Base-by-base conservation (phyloP, 2,329 filamentous ascomycete species). In the Zasmidium cellare region DNA sequence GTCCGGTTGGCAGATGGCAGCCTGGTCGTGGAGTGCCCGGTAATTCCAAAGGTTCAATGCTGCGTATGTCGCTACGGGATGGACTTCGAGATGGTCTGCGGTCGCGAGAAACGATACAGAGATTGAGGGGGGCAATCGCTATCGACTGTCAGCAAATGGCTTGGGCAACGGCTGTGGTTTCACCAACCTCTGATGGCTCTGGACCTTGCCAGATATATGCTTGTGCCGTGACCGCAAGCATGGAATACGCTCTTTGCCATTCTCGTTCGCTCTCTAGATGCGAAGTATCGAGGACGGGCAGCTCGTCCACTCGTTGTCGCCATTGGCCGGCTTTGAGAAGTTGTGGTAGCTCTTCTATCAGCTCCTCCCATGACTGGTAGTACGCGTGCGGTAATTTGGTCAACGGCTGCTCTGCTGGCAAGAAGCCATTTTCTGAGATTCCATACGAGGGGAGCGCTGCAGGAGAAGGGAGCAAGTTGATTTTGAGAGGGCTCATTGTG, bases 1-100 rank as follows among this genome's bases (percentile, higher is more conserved):
- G 69, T 96, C 88, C 23, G 85, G 84, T 72, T 96, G 91, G 69
- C 93, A 90, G 56, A 94, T 54, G 28, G 68, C 85, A 44, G 84
- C 82, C 72, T 96, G 90, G 56, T 86, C 77, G 70, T 96, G 94
- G 54, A 97, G 82, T 0, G 91, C 89, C 73, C 91, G 92, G 80
- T 91, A 97, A 76, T 99, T 99, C 94, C 94, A 99, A 28, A 99
- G 81, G 66, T 91, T 93, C 3, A 96, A 80, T 3, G 88, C 91
- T 3, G 94, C 91, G 72, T 97, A 99, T 19, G 93, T 97, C 46
- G 92, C 93, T 24, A 97, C 92, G 1, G 93, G 91, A 3, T 90
- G 92, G 22, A 97, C 81, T 69, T 97, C 90, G 24, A 97, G 84
- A 59, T 64, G 64, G 31, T 84, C 79, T 63, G 90, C 92, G 46